Conservation (phyloP, 805 yeast genomes). For the Metschnikowia proteae region DNA sequence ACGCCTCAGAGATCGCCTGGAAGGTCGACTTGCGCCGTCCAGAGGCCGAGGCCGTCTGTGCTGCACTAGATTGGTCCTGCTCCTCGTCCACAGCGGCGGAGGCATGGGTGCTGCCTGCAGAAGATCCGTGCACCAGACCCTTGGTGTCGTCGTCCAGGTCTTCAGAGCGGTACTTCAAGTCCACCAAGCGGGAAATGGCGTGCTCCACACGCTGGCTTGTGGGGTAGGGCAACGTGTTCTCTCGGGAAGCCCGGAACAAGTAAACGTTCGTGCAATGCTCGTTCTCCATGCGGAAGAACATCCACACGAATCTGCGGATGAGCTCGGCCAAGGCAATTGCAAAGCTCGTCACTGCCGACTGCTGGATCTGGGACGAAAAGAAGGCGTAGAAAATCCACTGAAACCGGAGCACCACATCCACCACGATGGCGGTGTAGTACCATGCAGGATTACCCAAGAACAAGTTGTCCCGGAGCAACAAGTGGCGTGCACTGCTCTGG, state of each 20-base stretch:
- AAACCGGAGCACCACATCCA: conserved; percentile 73
- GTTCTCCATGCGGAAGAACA: conserved; percentile 89
- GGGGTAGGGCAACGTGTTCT: conserved; percentile 79
- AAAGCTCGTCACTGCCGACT: conserved; percentile 84
- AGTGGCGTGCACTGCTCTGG: conserved; percentile 57
- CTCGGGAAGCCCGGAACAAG: conserved; percentile 82
- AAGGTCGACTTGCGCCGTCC: conserved; percentile 33
- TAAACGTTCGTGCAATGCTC: conserved; percentile 92
- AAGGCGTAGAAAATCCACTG: conserved; percentile 91
- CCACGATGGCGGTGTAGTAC: conserved; percentile 72
- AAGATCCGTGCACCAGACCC: not conserved
- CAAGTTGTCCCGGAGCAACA: conserved; percentile 65
- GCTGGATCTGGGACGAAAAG: conserved; percentile 73
- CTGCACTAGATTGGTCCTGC: not conserved
- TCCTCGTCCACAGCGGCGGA: conserved; percentile 5
- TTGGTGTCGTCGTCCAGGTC: conserved; percentile 9
- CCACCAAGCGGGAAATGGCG: conserved; percentile 35
- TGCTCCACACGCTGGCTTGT: conserved; percentile 31
- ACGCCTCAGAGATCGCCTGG: conserved; percentile 46
- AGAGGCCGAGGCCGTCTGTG: conserved; percentile 3
- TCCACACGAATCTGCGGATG: conserved; percentile 82
- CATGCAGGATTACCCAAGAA: conserved; percentile 52
- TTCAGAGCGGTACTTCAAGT: conserved; percentile 24
- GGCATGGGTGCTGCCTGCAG: conserved; percentile 1
- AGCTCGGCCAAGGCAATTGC: conserved; percentile 79